phyloP scores from a whole-genome alignment of 352 stramenopile genomes.

The Globisporangium perplexum region DNA sequence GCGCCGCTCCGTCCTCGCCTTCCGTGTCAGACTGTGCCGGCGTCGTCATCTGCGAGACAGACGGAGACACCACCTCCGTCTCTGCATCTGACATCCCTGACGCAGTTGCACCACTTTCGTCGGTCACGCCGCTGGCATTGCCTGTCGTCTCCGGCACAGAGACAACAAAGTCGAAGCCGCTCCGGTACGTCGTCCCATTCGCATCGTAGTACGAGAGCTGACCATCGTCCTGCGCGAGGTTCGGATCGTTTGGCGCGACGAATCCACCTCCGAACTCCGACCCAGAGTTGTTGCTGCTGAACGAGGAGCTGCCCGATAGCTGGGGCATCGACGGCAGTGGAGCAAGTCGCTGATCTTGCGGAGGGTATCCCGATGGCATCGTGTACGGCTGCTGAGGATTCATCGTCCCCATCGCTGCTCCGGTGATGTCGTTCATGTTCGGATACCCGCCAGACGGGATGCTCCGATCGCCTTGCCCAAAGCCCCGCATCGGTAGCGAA shows the following conservation, averaged over 20 bases:
- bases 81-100: constrained; percentile 41
- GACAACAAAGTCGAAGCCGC: constrained; percentile 45
- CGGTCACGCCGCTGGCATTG: background rate
- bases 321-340: constrained; percentile 13
- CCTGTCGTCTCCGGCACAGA: constrained; percentile 5
- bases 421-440: constrained; percentile 2
- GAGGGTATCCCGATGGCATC: constrained; percentile 2
- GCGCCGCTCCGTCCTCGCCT: constrained; percentile 23
- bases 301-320: constrained; percentile 3
- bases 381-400: constrained; percentile 5
- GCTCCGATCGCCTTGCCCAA: constrained; percentile 5
- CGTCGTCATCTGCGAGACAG: constrained; percentile 66
- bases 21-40: constrained; percentile 63
- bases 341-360: constrained; percentile 8
- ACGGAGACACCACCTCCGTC: constrained; percentile 47
- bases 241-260: constrained; percentile 54
- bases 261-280: constrained; percentile 25
- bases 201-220: constrained; percentile 65
- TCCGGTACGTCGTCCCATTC: constrained; percentile 60
- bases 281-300: constrained; percentile 1
- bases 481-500: constrained; percentile 12
- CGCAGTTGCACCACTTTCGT: constrained; percentile 2
- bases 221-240: constrained; percentile 25
- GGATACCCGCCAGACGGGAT: constrained; percentile 6
- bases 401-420: constrained; percentile 9